These are phyloP conservation scores for Hygrocybe coccinea DNA, from an alignment of 768 basidiomycete genomes.

Conservation along the genomic window DNA sequence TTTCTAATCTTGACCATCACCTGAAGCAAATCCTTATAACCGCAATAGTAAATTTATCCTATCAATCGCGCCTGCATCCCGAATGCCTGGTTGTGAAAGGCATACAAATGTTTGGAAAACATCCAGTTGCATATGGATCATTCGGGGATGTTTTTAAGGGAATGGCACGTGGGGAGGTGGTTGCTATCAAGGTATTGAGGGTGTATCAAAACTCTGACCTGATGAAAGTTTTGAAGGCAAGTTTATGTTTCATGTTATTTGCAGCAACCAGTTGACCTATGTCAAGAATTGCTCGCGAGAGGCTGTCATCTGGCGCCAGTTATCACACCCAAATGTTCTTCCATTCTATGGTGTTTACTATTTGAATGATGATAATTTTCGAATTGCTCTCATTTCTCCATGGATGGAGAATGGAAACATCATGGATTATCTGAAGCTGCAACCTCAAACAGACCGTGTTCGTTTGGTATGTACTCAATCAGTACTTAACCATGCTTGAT, in stretches of 20 bases:
- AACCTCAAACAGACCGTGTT: slow-evolving; percentile 16
- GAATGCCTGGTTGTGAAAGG: slow-evolving; percentile 19
- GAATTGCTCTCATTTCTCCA: slow-evolving; percentile 35
- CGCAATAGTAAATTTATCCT: slow-evolving; percentile 22
- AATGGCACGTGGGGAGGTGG: not conserved
- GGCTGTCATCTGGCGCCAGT: slow-evolving; percentile 29
- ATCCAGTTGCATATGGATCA: not conserved
- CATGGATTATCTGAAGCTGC: slow-evolving; percentile 20
- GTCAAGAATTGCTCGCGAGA: slow-evolving; percentile 27
- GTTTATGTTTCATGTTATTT: not conserved
- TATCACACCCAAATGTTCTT: slow-evolving; percentile 29
- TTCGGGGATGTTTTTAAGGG: slow-evolving; percentile 13
- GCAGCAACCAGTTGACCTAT: not conserved
- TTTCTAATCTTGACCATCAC: not conserved
- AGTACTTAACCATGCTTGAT: not conserved
- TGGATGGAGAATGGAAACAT: slow-evolving; percentile 39
- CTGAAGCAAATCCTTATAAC: not conserved
- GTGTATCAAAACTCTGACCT: slow-evolving; percentile 3
- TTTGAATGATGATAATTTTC: slow-evolving; percentile 21
- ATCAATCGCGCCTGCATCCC: slow-evolving; percentile 26
- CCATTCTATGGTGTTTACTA: slow-evolving; percentile 36
- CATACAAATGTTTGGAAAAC: not conserved
- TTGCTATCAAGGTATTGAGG: slow-evolving; percentile 11
- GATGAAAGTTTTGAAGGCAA: slow-evolving; percentile 7
- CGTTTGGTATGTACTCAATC: slow-evolving; percentile 6